Evolutionary conservation across 768 basidiomycete genomes (phyloP).

Genomic region (Suillus sp.): DNA sequence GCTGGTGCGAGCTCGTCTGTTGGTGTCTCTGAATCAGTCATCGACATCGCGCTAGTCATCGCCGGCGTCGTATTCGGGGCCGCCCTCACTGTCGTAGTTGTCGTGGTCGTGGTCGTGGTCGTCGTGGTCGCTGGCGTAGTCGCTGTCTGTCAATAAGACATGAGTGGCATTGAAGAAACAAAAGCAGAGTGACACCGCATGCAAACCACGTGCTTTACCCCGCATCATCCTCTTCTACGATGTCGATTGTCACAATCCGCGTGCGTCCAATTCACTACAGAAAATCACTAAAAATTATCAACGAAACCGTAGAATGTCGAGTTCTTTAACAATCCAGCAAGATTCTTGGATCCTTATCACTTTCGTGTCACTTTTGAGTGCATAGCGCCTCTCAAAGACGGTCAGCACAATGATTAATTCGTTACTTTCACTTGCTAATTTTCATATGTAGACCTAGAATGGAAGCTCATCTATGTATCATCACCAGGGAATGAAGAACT

Average conservation of each 20-base stretch:
- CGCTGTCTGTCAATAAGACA: constrained; percentile 1
- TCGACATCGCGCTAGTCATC: constrained; percentile 1
- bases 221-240: constrained; percentile 24
- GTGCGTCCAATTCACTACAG: constrained; percentile 38
- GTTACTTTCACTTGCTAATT: not conserved
- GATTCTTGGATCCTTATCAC: constrained; percentile 87
- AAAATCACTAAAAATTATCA: not conserved
- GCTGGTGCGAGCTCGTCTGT: constrained; percentile 7
- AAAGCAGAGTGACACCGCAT: constrained; percentile 14
- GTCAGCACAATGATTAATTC: constrained; percentile 32
- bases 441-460: constrained; percentile 83
- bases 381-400: constrained; percentile 87
- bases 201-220: constrained; percentile 14
- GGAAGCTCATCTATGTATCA: constrained; percentile 96
- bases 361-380: constrained; percentile 98
- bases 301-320: constrained; percentile 66
- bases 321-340: constrained; percentile 91
- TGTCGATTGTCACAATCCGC: constrained; percentile 74
- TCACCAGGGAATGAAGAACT: constrained; percentile 88
- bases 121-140: not conserved
- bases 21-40: constrained; percentile 1
- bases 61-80: constrained; percentile 22
- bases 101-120: not conserved
- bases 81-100: constrained; percentile 8
- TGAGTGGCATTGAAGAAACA: constrained; percentile 9